Evolutionary conservation across 2,329 filamentous ascomycete species (phyloP).

Genomic region (Zymoseptoria passerinii): DNA sequence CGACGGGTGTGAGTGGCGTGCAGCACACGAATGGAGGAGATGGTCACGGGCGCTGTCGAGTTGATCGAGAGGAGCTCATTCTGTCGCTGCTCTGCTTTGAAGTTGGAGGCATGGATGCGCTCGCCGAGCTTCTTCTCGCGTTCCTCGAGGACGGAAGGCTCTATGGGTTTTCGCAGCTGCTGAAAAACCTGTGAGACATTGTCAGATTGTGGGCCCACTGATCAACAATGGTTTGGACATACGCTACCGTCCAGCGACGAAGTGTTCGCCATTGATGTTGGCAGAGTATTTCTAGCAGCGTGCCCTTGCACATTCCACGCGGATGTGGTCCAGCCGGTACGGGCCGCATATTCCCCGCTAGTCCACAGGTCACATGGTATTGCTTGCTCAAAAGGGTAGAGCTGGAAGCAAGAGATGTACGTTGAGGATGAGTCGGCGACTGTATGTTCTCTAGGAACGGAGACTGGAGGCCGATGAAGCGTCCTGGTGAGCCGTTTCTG

Average conservation of each 20-base stretch:
- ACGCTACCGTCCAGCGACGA: not conserved
- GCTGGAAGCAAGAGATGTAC: too few relatives aligned
- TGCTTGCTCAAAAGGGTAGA: too few relatives aligned
- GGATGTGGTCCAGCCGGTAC: not conserved
- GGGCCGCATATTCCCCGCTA: too few relatives aligned
- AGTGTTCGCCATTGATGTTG: not conserved
- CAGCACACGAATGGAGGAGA: slow-evolving; percentile 76
- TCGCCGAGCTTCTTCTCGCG: slow-evolving; percentile 54
- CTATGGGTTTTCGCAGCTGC: slow-evolving; percentile 49
- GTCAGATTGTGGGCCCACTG: not conserved
- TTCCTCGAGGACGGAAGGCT: slow-evolving; percentile 52
- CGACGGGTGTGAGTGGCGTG: slow-evolving; percentile 76
- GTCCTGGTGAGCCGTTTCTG: too few relatives aligned
- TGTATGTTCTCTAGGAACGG: too few relatives aligned
- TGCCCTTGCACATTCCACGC: not conserved
- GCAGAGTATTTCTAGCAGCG: not conserved
- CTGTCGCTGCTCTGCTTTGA: slow-evolving; percentile 55
- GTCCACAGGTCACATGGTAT: too few relatives aligned
- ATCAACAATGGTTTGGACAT: not conserved
- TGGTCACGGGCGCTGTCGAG: slow-evolving; percentile 75
- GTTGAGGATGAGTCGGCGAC: too few relatives aligned
- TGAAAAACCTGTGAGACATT: slow-evolving; percentile 47
- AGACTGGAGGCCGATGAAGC: too few relatives aligned
- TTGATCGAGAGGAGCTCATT: slow-evolving; percentile 68
- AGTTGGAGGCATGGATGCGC: slow-evolving; percentile 49